Evolutionary conservation across 495 filamentous ascomycete genomes (phyloP).

Genomic region (Corynascus novoguineensis): DNA sequence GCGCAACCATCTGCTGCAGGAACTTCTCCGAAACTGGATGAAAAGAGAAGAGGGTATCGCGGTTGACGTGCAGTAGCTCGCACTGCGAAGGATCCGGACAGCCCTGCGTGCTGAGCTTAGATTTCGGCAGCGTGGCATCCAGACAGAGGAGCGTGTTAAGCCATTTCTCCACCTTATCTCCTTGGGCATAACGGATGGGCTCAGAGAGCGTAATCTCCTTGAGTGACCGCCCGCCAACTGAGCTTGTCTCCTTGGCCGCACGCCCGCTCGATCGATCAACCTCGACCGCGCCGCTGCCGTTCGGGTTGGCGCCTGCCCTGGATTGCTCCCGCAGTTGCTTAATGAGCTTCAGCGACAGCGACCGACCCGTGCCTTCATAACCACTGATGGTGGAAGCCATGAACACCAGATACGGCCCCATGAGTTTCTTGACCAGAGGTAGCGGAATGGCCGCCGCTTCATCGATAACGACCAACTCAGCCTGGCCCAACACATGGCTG

Average conservation of each 20-base stretch:
- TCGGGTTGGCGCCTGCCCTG: slow-evolving; percentile 45
- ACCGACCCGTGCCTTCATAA: slow-evolving; percentile 95
- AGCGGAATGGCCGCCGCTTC: slow-evolving; percentile 96
- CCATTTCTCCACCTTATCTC: slow-evolving; percentile 92
- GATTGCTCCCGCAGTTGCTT: slow-evolving; percentile 96
- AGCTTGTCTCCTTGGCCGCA: slow-evolving; percentile 56
- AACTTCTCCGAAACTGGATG: slow-evolving; percentile 96
- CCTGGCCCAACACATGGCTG: slow-evolving; percentile 88
- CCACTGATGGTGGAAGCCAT: slow-evolving; percentile 99
- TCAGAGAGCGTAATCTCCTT: slow-evolving; percentile 88
- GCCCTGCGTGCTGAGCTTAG: slow-evolving; percentile 67
- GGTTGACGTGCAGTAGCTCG: slow-evolving; percentile 86
- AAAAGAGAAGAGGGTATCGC: slow-evolving; percentile 96
- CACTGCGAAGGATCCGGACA: slow-evolving; percentile 87
- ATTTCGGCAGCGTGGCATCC: slow-evolving; percentile 78
- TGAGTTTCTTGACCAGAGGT: slow-evolving; percentile 83
- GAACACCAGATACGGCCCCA: slow-evolving; percentile 98
- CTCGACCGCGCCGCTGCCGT: slow-evolving; percentile 55
- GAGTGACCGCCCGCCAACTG: slow-evolving; percentile 67
- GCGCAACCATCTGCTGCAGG: slow-evolving; percentile 93
- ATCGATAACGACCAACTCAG: slow-evolving; percentile 93
- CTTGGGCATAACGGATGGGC: slow-evolving; percentile 89
- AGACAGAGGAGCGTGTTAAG: slow-evolving; percentile 90
- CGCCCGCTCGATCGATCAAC: slow-evolving; percentile 68
- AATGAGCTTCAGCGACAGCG: slow-evolving; percentile 92